Evolutionary conservation across 2,329 filamentous ascomycete genomes (phyloP).

Genomic region (Exophiala bonariae): DNA sequence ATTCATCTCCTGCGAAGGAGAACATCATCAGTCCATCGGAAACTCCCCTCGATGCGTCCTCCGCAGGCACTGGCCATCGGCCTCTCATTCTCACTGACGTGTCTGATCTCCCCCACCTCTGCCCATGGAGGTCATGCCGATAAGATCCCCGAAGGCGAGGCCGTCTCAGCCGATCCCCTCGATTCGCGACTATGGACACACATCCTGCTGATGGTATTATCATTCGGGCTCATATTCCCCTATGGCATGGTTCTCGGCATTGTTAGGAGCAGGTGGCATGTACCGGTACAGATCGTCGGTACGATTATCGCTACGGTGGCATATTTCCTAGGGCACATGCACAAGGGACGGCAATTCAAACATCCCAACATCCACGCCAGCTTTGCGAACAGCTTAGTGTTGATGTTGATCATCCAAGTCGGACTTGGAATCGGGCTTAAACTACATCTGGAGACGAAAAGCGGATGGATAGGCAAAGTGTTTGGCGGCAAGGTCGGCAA

Average conservation of each 20-base stretch:
- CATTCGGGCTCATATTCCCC: constrained; percentile 91
- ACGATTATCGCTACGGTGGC: constrained; percentile 75
- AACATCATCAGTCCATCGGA: no score
- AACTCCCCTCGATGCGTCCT: constrained; percentile 7
- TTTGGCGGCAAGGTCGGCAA: constrained; percentile 27
- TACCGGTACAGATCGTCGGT: constrained; percentile 77
- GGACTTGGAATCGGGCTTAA: constrained; percentile 82
- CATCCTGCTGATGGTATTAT: constrained; percentile 81
- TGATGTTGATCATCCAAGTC: constrained; percentile 75
- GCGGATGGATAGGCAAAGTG: constrained; percentile 75
- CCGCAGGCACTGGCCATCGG: constrained; percentile 4
- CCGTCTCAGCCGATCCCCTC: constrained; percentile 71
- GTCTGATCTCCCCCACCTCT: constrained; percentile 31
- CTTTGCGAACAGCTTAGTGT: constrained; percentile 78
- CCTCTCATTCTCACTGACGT: constrained; percentile 22
- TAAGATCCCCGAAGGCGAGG: constrained; percentile 67
- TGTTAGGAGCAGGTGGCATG: constrained; percentile 88
- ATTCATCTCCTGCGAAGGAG: no score
- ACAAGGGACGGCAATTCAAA: constrained; percentile 84
- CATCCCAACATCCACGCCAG: constrained; percentile 72
- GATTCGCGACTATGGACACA: constrained; percentile 91
- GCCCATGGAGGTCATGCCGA: constrained; percentile 57
- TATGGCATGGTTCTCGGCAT: constrained; percentile 95
- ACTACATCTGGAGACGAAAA: constrained; percentile 73
- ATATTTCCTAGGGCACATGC: constrained; percentile 88